Evolutionary conservation across 345 rosid species (phyloP), one percentile per base, ranked within the genome.

Genomic region (Camelina neglecta): DNA sequence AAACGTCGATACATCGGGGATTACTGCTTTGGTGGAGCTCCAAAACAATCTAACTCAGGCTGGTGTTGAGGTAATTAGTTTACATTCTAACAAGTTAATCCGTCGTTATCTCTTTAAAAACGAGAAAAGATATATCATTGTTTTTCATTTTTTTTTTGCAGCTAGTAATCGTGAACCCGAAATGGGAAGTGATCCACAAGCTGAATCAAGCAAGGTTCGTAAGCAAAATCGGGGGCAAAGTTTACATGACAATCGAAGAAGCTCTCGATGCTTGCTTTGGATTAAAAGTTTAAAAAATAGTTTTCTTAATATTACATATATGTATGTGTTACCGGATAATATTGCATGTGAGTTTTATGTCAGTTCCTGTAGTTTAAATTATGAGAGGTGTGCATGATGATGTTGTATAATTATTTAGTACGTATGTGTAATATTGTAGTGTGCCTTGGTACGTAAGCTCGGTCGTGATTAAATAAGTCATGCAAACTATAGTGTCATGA

Each of bases 141-240:
- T 18, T 60, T 63, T 62, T 47, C 11, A 18, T 18, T 2, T 60
- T 45, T 2, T 16, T 1, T 51, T 15, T 65, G 31, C 86, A 89
- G 98, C 60, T 93, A 67, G 89, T 91, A 31, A 81, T 93, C 53
- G 83, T 82, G 13, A 91, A 87, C 71, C 98, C 97, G 2, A 89
- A 82, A 75, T 91, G 97, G 96, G 83, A 85, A 79, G 97, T 93
- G 75, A 80, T 85, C 59, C 90, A 91, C 85, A 93, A 91, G 85
- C 83, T 93, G 79, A 93, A 74, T 83, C 23, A 82, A 65, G 79
- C 89, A 39, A 85, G 85, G 62, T 85, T 85, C 72, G 85, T 81
- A 74, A 74, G 39, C 44, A 86, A 79, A 79, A 81, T 88, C 33
- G 90, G 90, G 74, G 93, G 91, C 70, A 87, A 78, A 75, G 77